A percentile compares a stretch with the other conserved stretches of the same genome.
Conservation (phyloP, 2,329 filamentous ascomycete genomes). For the Alternaria metachromatica region DNA sequence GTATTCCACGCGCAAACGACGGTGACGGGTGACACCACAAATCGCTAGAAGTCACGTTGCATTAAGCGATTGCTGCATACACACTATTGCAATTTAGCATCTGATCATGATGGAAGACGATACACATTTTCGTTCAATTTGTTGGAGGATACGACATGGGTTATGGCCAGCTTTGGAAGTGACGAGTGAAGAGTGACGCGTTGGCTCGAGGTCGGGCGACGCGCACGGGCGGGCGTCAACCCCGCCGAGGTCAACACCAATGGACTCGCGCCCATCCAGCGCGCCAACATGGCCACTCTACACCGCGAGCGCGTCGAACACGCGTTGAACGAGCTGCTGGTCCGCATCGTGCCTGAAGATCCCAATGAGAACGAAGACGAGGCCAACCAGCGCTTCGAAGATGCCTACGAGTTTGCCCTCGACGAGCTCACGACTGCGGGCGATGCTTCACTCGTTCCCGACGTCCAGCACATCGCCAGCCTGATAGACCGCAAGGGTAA, state of each 20-base stretch:
- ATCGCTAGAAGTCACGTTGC: accelerated
- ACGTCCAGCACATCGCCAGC: constrained; percentile 91
- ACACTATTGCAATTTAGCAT: neutral
- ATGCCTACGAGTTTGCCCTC: constrained; percentile 61
- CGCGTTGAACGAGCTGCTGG: constrained; percentile 79
- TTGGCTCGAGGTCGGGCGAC: neutral
- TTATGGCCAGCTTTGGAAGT: accelerated
- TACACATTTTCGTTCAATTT: too few species aligned
- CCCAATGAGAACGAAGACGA: constrained; percentile 71
- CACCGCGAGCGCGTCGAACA: constrained; percentile 71
- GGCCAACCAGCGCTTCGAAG: constrained; percentile 72
- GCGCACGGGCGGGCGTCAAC: constrained; percentile 14
- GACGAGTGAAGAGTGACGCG: neutral
- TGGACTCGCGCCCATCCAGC: constrained; percentile 13
- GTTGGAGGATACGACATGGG: accelerated
- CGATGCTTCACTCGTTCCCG: constrained; percentile 66
- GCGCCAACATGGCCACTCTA: constrained; percentile 43
- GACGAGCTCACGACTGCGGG: constrained; percentile 52
- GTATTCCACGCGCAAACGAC: neutral
- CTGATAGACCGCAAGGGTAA: constrained; percentile 81
- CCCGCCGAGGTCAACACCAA: constrained; percentile 18
- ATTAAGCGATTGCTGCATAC: neutral
- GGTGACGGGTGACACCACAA: neutral
- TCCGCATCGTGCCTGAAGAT: constrained; percentile 72
- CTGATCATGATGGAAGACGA: too few species aligned